Evolutionary conservation across 768 basidiomycete species (phyloP).

Genomic region (Pulveroboletus ravenelii): DNA sequence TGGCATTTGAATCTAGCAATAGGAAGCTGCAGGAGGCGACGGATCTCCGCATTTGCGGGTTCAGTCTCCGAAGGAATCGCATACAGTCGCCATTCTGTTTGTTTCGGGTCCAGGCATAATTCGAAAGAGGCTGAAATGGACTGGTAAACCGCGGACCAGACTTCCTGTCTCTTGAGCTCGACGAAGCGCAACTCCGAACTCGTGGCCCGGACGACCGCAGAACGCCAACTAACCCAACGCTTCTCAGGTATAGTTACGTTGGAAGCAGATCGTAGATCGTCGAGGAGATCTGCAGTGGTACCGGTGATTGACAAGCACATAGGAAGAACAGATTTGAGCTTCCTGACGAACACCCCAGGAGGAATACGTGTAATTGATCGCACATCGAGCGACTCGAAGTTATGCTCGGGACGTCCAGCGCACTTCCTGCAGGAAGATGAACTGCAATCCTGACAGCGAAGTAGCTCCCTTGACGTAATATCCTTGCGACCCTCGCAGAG

Average conservation of each 20-base stretch:
- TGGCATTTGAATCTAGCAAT: slow-evolving; percentile 68
- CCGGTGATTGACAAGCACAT: slow-evolving; percentile 71
- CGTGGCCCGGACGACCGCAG: slow-evolving; percentile 57
- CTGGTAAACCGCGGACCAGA: slow-evolving; percentile 79
- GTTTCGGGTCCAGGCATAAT: slow-evolving; percentile 67
- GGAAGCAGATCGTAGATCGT: slow-evolving; percentile 40
- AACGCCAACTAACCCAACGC: slow-evolving; percentile 66
- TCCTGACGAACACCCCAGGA: slow-evolving; percentile 70
- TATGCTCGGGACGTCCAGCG: slow-evolving; percentile 89
- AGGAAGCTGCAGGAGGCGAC: slow-evolving; percentile 66
- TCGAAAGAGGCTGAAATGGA: slow-evolving; percentile 69
- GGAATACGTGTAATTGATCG: slow-evolving; percentile 52
- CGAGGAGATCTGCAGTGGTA: slow-evolving; percentile 49
- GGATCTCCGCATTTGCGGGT: slow-evolving; percentile 76
- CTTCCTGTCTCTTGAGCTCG: slow-evolving; percentile 80
- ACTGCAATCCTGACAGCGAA: slow-evolving; percentile 71
- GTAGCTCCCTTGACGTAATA: slow-evolving; percentile 62
- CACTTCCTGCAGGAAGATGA: slow-evolving; percentile 80
- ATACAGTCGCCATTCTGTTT: slow-evolving; percentile 85
- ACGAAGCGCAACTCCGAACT: slow-evolving; percentile 73
- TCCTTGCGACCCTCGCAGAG: slow-evolving; percentile 85
- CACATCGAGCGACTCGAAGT: slow-evolving; percentile 53
- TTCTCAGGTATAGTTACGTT: slow-evolving; percentile 43
- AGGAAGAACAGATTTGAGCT: slow-evolving; percentile 75
- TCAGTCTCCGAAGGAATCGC: slow-evolving; percentile 61